Percentiles rank a stretch among this genome's conserved stretches.
phyloP scores from a whole-genome alignment of 768 basidiomycete genomes.

The Amanita rubescens region DNA sequence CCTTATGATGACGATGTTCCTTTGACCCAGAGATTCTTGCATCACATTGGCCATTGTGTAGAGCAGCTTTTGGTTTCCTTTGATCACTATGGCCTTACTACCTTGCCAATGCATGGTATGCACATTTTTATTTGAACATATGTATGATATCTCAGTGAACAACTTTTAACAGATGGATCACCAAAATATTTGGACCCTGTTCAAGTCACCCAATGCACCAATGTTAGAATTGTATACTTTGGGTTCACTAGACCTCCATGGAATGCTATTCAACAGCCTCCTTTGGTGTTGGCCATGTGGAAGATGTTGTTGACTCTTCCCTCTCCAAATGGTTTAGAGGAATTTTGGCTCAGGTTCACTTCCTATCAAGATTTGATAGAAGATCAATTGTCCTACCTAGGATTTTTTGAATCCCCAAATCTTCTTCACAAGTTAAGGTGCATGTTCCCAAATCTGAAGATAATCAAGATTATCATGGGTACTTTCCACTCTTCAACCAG shows the following conservation, averaged over 20 bases:
- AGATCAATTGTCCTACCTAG: background rate
- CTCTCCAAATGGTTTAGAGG: background rate
- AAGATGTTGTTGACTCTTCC: background rate
- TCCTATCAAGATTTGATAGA: background rate
- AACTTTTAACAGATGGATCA: background rate
- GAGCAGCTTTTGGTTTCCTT: constrained; percentile 1
- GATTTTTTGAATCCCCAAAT: constrained; percentile 2
- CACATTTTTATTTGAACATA: background rate
- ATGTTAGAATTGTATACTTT: background rate
- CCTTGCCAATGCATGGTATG: background rate
- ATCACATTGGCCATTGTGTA: background rate
- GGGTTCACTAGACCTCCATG: background rate
- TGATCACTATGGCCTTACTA: background rate
- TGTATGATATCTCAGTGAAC: background rate
- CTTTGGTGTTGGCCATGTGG: background rate
- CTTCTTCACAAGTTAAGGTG: background rate
- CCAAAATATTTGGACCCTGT: background rate
- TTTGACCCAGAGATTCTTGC: constrained; percentile 1
- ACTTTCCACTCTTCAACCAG: background rate
- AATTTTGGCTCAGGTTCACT: background rate
- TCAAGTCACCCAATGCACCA: constrained; percentile 1
- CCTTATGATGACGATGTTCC: background rate
- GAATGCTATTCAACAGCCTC: background rate
- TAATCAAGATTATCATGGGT: background rate
- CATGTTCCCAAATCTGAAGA: constrained; percentile 3